These are phyloP conservation scores for Euphorbia lathyris DNA, from an alignment of 345 rosid genomes.

Conservation along the genomic window DNA sequence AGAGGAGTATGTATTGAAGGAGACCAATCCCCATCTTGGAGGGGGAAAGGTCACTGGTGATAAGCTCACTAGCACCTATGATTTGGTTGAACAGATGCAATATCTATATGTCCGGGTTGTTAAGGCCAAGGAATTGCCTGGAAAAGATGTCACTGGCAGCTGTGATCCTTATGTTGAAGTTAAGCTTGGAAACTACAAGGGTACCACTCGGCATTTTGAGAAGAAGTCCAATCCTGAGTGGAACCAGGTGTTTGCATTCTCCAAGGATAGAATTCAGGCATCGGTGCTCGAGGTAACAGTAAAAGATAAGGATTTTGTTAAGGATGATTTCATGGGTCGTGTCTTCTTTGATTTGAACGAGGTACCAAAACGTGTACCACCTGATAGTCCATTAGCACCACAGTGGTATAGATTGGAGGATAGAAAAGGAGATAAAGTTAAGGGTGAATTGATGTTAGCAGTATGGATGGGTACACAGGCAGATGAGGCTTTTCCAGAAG, in stretches of 20 bases:
- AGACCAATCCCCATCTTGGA: slow-evolving; percentile 82
- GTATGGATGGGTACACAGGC: slow-evolving; percentile 99
- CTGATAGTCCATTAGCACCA: slow-evolving; percentile 93
- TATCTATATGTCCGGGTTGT: slow-evolving; percentile 85
- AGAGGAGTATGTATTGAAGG: slow-evolving; percentile 65
- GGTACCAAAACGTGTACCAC: slow-evolving; percentile 78
- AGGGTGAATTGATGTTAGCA: slow-evolving; percentile 90
- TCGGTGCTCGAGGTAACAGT: slow-evolving; percentile 69
- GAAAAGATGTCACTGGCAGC: slow-evolving; percentile 79
- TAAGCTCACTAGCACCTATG: slow-evolving; percentile 73
- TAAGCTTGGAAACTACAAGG: slow-evolving; percentile 88
- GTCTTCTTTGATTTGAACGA: slow-evolving; percentile 54
- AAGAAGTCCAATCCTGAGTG: slow-evolving; percentile 78
- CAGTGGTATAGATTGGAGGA: slow-evolving; percentile 87
- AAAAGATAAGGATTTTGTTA: slow-evolving; percentile 73
- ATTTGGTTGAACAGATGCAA: slow-evolving; percentile 91
- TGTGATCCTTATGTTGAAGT: slow-evolving; percentile 96
- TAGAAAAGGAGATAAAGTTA: slow-evolving; percentile 58
- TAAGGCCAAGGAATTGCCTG: slow-evolving; percentile 84
- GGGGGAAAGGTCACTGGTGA: slow-evolving; percentile 71
- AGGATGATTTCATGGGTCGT: slow-evolving; percentile 79
- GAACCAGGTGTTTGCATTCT: slow-evolving; percentile 91
- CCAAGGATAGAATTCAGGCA: slow-evolving; percentile 79
- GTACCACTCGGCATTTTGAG: slow-evolving; percentile 74
- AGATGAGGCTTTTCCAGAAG: slow-evolving; percentile 88